Evolutionary conservation across 2,329 filamentous ascomycete genomes (phyloP).

Genomic region (Leptosphaerulina australis): DNA sequence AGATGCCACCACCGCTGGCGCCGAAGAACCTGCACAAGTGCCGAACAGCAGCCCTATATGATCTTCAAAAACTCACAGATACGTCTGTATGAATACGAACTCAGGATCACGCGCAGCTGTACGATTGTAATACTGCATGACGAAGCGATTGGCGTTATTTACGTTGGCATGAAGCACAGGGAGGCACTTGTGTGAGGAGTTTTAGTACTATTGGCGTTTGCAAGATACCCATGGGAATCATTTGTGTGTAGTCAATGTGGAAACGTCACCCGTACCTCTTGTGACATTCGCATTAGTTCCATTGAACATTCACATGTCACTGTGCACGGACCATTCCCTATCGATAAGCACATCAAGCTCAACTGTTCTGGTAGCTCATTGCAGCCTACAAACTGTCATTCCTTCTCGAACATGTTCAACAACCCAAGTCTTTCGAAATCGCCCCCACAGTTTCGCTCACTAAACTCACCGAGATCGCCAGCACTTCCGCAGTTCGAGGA

Average conservation of each 20-base stretch:
- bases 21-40: slow-evolving; percentile 20
- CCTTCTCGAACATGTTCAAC: slow-evolving; percentile 37
- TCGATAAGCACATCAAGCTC: slow-evolving; percentile 29
- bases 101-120: background rate
- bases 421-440: slow-evolving; percentile 28
- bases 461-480: slow-evolving; percentile 37
- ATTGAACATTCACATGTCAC: slow-evolving; percentile 19
- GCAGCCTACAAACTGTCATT: slow-evolving; percentile 23
- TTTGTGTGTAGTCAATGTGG: background rate
- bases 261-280: background rate
- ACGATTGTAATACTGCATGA: too few relatives aligned
- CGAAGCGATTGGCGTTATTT: background rate
- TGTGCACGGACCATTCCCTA: slow-evolving; percentile 32
- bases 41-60: slow-evolving; percentile 30
- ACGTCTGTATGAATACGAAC: background rate
- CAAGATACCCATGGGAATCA: slow-evolving; percentile 32
- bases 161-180: background rate
- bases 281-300: background rate
- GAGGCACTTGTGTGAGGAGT: too few relatives aligned
- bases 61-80: background rate
- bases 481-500: slow-evolving; percentile 33
- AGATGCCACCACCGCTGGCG: slow-evolving; percentile 32
- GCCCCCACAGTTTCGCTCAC: slow-evolving; percentile 23
- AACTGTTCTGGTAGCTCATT: slow-evolving; percentile 29
- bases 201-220: slow-evolving; percentile 25